Evolutionary conservation across 805 yeast species (phyloP), one percentile per base, ranked within the genome.

Genomic region (Starmerella vaccinii): DNA sequence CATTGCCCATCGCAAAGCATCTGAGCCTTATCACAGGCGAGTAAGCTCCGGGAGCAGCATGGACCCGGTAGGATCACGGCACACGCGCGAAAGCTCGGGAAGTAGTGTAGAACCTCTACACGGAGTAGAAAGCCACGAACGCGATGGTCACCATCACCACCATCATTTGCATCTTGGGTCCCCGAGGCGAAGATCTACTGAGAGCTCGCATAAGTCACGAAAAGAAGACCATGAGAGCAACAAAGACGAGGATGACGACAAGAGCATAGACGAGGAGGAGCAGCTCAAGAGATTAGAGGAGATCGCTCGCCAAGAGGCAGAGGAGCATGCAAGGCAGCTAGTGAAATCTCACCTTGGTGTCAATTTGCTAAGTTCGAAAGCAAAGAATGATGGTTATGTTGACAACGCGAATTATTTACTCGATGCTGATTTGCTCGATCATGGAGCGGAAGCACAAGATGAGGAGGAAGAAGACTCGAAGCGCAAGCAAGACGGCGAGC

Each of bases 311-410:
- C 51, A 39, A 9, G 58, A 60, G 40, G 63, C 63, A 3, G 56
- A 54, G 19, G 58, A 54, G 10, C 55, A 57, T 10, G 63, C 63
- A 15, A 48, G 50, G 19, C 49, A 48, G 26, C 54, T 60, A 6
- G 63, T 60, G 19, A 43, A 48, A 35, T 46, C 57, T 10, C 63
- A 60, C 34, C 41, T 55, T 12, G 45, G 22, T n/a, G 30, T 41
- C 22, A 46, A 41, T 22, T 21, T 40, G 26, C 45, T 42, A 27
- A 43, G 43, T 22, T 34, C 49, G 1, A 40, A 38, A 7, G 35
- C 16, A 16, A 29, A 43, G 22, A 35, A 52, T n/a, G 55, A 47
- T 10, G 57, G 59, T 5, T 57, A 57, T 29, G 57, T 56, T 3
- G 50, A 40, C 3, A 56, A 57, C 24, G 41, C 35, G 18, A 43